phyloP scores from a whole-genome alignment of 1,139 yeast species.

The Sugiyamaella castrensis region DNA sequence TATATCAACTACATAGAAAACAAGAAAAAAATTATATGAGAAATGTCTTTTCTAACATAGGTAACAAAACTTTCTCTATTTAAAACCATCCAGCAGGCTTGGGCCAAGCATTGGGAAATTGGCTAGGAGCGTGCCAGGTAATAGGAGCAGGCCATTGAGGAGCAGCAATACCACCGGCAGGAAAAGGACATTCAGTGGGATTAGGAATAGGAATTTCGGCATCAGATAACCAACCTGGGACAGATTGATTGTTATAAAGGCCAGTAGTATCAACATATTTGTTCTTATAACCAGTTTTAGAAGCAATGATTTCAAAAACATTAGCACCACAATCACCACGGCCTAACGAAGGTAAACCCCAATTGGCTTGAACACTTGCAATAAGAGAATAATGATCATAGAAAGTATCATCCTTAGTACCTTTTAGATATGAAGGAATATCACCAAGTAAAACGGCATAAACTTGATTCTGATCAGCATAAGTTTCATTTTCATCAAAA shows the following conservation, averaged over 20 bases:
- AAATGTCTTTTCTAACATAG: too few species aligned
- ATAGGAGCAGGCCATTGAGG: constrained; percentile 19
- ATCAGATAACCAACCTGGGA: constrained; percentile 42
- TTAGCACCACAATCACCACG: constrained; percentile 49
- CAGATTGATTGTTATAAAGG: constrained; percentile 42
- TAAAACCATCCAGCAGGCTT: constrained; percentile 14
- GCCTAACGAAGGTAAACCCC: constrained; percentile 34
- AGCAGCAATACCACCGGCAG: constrained; percentile 40
- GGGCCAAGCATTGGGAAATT: constrained; percentile 13
- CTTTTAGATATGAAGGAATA: constrained; percentile 40
- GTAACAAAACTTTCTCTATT: not conserved
- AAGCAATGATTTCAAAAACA: constrained; percentile 44
- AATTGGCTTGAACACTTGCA: constrained; percentile 37
- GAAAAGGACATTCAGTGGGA: constrained; percentile 41
- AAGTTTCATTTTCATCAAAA: constrained; percentile 48
- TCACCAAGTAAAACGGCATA: constrained; percentile 46
- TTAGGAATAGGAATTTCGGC: constrained; percentile 38
- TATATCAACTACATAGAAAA: too few species aligned
- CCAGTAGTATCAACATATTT: constrained; percentile 39
- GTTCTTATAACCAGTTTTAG: constrained; percentile 38
- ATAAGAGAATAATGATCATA: constrained; percentile 50
- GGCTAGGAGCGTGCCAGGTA: constrained; percentile 8
- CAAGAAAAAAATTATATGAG: too few species aligned
- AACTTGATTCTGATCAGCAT: constrained; percentile 43
- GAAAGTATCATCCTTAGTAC: constrained; percentile 45